phyloP scores from a whole-genome alignment of 2,329 filamentous ascomycete species.

The Tolypocladium ophioglossoides region DNA sequence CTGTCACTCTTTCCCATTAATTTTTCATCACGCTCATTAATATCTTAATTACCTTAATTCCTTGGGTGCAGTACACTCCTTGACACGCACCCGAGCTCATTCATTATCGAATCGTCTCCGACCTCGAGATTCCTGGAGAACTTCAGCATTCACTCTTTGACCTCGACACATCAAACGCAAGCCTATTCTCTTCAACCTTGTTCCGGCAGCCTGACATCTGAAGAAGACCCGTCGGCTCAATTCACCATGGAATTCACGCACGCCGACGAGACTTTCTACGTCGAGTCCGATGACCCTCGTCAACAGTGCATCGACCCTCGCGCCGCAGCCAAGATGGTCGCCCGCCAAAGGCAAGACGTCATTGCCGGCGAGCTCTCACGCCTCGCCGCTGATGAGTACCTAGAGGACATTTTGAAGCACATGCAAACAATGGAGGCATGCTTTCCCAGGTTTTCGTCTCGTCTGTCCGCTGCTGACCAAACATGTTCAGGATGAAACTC shows the following conservation, averaged over 20 bases:
- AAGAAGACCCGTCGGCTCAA: conserved; percentile 7
- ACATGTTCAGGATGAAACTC: conserved; percentile 55
- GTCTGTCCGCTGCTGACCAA: conserved; percentile 12
- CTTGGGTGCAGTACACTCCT: conserved; percentile 28
- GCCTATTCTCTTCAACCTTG: conserved; percentile 4
- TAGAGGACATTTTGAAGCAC: conserved; percentile 88
- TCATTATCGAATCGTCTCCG: conserved; percentile 30
- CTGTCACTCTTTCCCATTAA: conserved; percentile 45
- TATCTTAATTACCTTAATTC: conserved; percentile 41
- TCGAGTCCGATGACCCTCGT: conserved; percentile 42
- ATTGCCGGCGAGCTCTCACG: conserved; percentile 84
- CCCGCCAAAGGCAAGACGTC: conserved; percentile 74
- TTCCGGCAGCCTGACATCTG: conserved; percentile 1
- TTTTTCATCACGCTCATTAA: conserved; percentile 48
- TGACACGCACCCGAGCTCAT: conserved; percentile 12
- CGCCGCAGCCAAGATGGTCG: conserved; percentile 68
- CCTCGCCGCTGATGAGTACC: conserved; percentile 77
- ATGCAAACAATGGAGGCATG: conserved; percentile 88
- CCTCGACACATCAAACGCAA: conserved; percentile 10
- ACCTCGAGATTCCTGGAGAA: conserved; percentile 43
- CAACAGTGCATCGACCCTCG: conserved; percentile 54
- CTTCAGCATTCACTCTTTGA: conserved; percentile 36
- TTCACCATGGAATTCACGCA: conserved; percentile 36
- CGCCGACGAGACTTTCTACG: conserved; percentile 39
- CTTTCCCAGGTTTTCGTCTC: neutral